These are phyloP conservation scores for Aspergillus uvarum DNA, from an alignment of 2,329 filamentous ascomycete genomes.

Conservation along the genomic window DNA sequence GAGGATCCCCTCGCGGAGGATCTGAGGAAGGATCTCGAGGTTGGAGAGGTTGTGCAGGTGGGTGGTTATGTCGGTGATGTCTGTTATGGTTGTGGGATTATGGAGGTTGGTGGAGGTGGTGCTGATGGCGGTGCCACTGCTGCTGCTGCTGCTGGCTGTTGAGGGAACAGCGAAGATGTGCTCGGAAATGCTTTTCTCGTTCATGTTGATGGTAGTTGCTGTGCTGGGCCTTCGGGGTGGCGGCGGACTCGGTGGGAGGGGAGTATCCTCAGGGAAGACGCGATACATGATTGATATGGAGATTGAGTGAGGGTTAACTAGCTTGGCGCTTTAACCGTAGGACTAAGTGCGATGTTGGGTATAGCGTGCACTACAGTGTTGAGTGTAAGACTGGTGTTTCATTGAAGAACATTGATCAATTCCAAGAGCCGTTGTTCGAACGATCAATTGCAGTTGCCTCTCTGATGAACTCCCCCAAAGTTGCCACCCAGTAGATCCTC, in stretches of 20 bases:
- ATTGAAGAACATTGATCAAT: background rate
- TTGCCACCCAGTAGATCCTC: slow-evolving; percentile 5
- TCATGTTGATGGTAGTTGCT: slow-evolving; percentile 4
- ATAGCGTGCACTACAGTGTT: background rate
- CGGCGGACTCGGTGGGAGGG: background rate
- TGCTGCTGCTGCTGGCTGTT: background rate
- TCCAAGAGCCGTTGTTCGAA: background rate
- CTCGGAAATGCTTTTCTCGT: slow-evolving; percentile 14
- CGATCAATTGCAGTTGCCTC: background rate
- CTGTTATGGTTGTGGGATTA: background rate
- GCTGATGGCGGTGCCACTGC: background rate
- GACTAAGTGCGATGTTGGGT: background rate
- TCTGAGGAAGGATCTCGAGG: slow-evolving; percentile 36
- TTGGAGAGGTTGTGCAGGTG: slow-evolving; percentile 32
- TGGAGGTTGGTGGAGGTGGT: background rate
- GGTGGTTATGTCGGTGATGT: slow-evolving; percentile 17
- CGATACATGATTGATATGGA: background rate
- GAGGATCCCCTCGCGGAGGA: slow-evolving; percentile 37
- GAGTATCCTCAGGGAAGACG: background rate
- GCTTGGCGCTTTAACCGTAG: background rate
- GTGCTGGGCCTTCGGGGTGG: background rate
- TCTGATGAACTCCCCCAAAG: background rate
- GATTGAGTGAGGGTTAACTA: background rate
- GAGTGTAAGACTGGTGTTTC: background rate
- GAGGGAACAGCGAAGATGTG: slow-evolving; percentile 18